Percentiles rank a stretch among this genome's conserved stretches.
Evolutionary conservation across 331 rosid species (phyloP).

Genomic region (Rosa hybrid): DNA sequence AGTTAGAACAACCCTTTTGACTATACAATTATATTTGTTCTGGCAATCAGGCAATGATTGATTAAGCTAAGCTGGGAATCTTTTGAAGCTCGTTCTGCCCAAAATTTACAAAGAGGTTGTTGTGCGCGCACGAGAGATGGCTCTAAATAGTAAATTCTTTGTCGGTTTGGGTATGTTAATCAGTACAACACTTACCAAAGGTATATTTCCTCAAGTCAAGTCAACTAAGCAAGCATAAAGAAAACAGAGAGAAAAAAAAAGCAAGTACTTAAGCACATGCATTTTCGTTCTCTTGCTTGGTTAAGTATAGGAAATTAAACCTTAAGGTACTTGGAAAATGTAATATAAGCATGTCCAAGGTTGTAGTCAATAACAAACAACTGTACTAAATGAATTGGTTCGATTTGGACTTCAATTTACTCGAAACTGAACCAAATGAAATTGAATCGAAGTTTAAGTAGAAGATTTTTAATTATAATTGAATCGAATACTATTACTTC

Average conservation of each 20-base stretch:
- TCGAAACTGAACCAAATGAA: too few relatives aligned
- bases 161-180: not conserved
- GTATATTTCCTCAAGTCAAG: not conserved
- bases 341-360: not conserved
- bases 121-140: not conserved
- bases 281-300: not conserved
- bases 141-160: not conserved
- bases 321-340: not conserved
- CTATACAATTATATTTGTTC: not conserved
- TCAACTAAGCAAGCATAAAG: not conserved
- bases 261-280: not conserved
- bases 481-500: too few relatives aligned
- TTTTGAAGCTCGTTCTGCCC: not conserved
- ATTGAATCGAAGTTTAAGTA: too few relatives aligned
- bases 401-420: too few relatives aligned
- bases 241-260: too few relatives aligned
- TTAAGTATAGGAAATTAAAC: not conserved
- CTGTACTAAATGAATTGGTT: not conserved
- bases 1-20: conserved; percentile 11
- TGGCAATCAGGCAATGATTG: conserved; percentile 5
- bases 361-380: not conserved
- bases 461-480: too few relatives aligned
- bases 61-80: not conserved
- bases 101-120: not conserved
- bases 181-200: not conserved